Evolutionary conservation across 768 basidiomycete genomes (phyloP), one percentile per base, ranked within the genome.

Genomic region (Boletus insuetus): DNA sequence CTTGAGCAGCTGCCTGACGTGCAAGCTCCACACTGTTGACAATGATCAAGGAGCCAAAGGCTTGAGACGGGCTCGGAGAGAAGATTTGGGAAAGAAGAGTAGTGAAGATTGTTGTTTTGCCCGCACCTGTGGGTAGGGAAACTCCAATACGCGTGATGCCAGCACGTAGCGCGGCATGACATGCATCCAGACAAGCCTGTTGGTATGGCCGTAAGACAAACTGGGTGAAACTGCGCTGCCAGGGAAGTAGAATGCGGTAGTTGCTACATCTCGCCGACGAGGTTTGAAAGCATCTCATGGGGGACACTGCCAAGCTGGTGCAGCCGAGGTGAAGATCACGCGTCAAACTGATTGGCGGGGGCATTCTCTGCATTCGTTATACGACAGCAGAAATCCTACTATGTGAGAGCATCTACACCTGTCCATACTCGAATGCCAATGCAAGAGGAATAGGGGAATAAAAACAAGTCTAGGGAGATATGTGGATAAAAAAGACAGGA

Each of bases 71-170:
- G 4, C 55, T 44, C 2, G 82, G 80, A 8, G 83, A 65, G 8
- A 68, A 55, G 31, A 96, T 78, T 7, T 83, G 80, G 10, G 85
- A 83, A 19, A 96, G 77, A 20, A 98, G 82, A 4, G 84, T 82
- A 37, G 94, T 84, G 72, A 98, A 98, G 50, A 97, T 87, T 0
- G 91, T 90, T 0, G 95, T 98, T 72, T 98, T 98, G 5, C 85
- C 85, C 17, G 90, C 82, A 24, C 92, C 93, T 32, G 91, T 92
- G 41, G 93, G 92, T 6, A 92, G 73, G 8, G 89, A 92, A 20
- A 93, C 87, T 16, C 91, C 92, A 17, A 94, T 86, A 29, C 92
- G 84, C 8, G 85, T 81, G 43, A 72, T 72, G n/a, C 93, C 91
- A 26, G 76, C 69, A 20, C 73, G 66, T 16, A 96, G 75, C 9